Percentiles rank a stretch among this genome's conserved stretches.
phyloP scores from a whole-genome alignment of 2,329 filamentous ascomycete genomes.

The Didymella lethalis region DNA sequence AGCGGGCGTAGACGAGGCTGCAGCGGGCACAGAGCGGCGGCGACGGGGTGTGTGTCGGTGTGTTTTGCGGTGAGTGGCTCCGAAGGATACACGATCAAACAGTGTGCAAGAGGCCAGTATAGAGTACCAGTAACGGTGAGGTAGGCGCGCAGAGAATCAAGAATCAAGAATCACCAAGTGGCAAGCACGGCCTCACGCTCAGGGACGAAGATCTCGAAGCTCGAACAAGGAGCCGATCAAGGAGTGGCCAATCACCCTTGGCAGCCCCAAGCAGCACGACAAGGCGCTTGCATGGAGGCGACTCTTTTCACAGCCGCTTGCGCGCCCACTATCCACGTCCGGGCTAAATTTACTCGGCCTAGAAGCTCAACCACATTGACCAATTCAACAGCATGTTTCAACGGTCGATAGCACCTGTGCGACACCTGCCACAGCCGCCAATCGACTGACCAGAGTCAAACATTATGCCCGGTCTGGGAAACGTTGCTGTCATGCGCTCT shows the following conservation, averaged over 20 bases:
- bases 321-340: conserved; percentile 29
- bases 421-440: conserved; percentile 10
- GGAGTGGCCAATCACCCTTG: conserved; percentile 28
- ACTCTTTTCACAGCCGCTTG: conserved; percentile 31
- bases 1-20: conserved; percentile 2
- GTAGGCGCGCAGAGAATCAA: conserved; percentile 13
- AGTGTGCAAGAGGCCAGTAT: not conserved
- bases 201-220: conserved; percentile 33
- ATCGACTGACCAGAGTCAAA: conserved; percentile 6
- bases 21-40: not conserved
- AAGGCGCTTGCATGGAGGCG: conserved; percentile 36
- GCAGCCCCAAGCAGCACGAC: conserved; percentile 12
- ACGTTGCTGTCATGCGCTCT: conserved; percentile 16
- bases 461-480: conserved; percentile 5
- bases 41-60: not conserved
- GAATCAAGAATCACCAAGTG: conserved; percentile 18
- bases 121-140: not conserved
- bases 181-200: conserved; percentile 20
- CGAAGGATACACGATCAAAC: conserved; percentile 1
- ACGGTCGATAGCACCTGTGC: conserved; percentile 20
- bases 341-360: conserved; percentile 38
- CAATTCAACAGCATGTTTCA: conserved; percentile 31
- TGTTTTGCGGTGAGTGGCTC: not conserved
- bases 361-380: conserved; percentile 19
- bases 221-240: conserved; percentile 19